A percentile compares a stretch with the other conserved stretches of the same genome.
Conservation (phyloP, 2,329 filamentous ascomycete species). For the Fusarium albosuccineum region DNA sequence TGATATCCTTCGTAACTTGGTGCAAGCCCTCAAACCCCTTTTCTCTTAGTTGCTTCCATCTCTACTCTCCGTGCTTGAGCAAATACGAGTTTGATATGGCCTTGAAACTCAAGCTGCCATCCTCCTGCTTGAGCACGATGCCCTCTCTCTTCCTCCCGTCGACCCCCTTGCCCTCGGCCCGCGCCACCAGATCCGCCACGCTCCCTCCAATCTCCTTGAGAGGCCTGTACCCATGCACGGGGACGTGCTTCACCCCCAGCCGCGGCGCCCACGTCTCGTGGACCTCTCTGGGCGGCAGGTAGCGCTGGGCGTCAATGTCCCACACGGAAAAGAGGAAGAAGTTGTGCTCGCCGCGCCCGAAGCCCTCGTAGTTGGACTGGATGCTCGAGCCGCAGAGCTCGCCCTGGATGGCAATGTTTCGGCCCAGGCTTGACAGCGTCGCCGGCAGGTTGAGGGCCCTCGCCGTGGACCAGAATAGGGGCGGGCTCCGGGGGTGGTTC, state of each 20-base stretch:
- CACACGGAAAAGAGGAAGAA: slow-evolving; percentile 53
- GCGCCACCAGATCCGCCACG: slow-evolving; percentile 32
- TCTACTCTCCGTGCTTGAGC: slow-evolving; percentile 44
- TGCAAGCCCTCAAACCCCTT: slow-evolving; percentile 12
- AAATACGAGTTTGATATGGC: slow-evolving; percentile 46
- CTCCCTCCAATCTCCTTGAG: slow-evolving; percentile 28
- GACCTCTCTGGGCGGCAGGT: slow-evolving; percentile 46
- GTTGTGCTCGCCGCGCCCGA: slow-evolving; percentile 37
- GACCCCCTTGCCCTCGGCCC: slow-evolving; percentile 40
- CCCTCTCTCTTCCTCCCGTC: slow-evolving; percentile 43
- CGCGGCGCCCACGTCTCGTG: slow-evolving; percentile 43
- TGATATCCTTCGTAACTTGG: slow-evolving; percentile 44
- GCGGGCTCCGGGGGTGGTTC: slow-evolving; percentile 16
- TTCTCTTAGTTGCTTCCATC: background rate
- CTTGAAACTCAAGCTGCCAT: slow-evolving; percentile 42
- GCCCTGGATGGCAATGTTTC: slow-evolving; percentile 42
- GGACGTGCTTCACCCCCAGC: slow-evolving; percentile 51
- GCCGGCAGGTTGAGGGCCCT: slow-evolving; percentile 22
- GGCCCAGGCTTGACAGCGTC: slow-evolving; percentile 21
- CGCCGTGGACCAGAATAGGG: slow-evolving; percentile 36
- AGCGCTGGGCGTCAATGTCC: slow-evolving; percentile 48
- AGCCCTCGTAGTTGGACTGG: slow-evolving; percentile 43
- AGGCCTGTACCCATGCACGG: slow-evolving; percentile 39
- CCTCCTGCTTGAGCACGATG: slow-evolving; percentile 42
- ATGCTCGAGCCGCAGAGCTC: slow-evolving; percentile 44